Base-by-base conservation (phyloP, 140 eudicot species). In the Anethum foeniculum region DNA sequence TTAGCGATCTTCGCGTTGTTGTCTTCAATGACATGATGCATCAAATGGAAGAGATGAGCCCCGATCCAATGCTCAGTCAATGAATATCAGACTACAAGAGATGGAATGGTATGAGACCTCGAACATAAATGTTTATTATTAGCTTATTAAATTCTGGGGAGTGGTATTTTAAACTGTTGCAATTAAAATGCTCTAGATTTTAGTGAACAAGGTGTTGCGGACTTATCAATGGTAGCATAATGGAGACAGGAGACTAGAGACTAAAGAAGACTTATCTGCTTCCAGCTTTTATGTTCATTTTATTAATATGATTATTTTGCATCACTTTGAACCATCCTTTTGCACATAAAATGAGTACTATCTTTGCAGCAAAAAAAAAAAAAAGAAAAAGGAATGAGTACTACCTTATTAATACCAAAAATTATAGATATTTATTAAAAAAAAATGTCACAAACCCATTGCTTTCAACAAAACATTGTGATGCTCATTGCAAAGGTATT, bases 1-100 rank as follows among this genome's bases (percentile, higher is more conserved):
- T 72, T 0, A 86, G 93, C 54, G 95, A 90, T 83, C 88, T 78
- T 41, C 86, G 90, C 47, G 80, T 84, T 67, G 95, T 83, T 84
- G 88, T 88, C 6, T 47, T 83, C 27, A 90, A 88, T 34, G 94
- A 92, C 30, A 82, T 86, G 82, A 78, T 75, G 73, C 62, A 84
- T 54, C 85, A 80, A 21, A 76, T 77, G 14, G 88, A 83, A 65
- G 90, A 94, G 86, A 76, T 76, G 84, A 86, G 83, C 77, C 90
- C 88, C 39, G 91, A 90, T 85, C 85, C 76, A 46, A 78, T 86
- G 85, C 81, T 48, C 86, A 90, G 89, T 23, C 51, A 56, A 62
- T 32, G 78, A 46, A 41, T 0, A 41, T 5, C 46, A 6, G 25
- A 62, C 25, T n/a, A n/a, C n/a, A n/a, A n/a, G n/a, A n/a, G n/a